phyloP scores from a whole-genome alignment of 192 early-diverging fungal species.

The Oehlia diaphana region DNA sequence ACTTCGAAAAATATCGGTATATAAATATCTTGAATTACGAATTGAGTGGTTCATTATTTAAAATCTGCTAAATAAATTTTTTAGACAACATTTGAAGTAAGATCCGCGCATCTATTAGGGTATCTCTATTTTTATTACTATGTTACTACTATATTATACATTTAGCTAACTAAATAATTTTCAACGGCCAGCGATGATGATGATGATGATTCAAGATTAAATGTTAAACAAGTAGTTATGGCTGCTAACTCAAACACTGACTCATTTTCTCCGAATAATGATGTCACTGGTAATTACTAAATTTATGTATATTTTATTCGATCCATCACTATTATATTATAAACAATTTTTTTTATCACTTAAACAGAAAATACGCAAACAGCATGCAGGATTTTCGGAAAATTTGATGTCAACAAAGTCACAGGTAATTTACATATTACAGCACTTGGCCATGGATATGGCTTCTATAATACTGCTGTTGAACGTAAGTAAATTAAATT shows the following conservation, averaged over 20 bases:
- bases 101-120: conserved; percentile 23
- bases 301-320: not conserved
- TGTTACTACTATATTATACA: not conserved
- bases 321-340: not conserved
- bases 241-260: not conserved
- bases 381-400: conserved; percentile 77
- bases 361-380: conserved; percentile 38
- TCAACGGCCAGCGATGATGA: not conserved
- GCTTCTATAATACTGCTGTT: conserved; percentile 60
- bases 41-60: conserved; percentile 1
- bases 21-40: conserved; percentile 7
- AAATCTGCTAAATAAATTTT: not conserved
- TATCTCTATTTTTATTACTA: not conserved
- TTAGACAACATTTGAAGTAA: conserved; percentile 28
- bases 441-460: conserved; percentile 87
- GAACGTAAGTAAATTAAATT: conserved; percentile 45
- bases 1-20: conserved; percentile 55
- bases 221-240: conserved; percentile 11
- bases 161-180: not conserved
- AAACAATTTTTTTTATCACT: not conserved
- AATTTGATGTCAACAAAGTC: conserved; percentile 75
- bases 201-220: not conserved
- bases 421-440: conserved; percentile 91
- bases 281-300: not conserved
- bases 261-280: not conserved